Conservation (phyloP, 2,329 filamentous ascomycete genomes). For the Botrytis squamosa region DNA sequence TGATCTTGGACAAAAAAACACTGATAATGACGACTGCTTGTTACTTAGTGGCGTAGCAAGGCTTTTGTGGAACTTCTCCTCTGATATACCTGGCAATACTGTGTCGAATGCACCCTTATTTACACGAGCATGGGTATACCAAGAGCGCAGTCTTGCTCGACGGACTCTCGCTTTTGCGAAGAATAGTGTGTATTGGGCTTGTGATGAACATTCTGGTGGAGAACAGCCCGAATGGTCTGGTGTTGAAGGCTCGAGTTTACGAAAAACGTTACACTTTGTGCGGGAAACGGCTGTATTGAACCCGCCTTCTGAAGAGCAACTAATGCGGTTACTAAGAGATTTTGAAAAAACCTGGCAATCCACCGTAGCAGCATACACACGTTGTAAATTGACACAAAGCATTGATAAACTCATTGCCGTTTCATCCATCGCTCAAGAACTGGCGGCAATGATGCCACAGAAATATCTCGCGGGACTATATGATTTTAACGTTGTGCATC, state of each 20-base stretch:
- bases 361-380: background rate
- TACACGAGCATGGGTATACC: background rate
- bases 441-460: background rate
- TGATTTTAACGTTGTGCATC: background rate
- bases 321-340: background rate
- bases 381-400: background rate
- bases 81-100: background rate
- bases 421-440: background rate
- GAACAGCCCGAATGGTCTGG: background rate
- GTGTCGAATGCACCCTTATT: background rate
- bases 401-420: background rate
- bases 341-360: background rate
- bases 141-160: background rate
- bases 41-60: background rate
- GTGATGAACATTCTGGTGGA: background rate
- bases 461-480: background rate
- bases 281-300: background rate
- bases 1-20: background rate
- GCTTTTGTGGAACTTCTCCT: background rate
- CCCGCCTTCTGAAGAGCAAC: background rate
- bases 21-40: background rate
- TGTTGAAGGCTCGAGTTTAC: background rate
- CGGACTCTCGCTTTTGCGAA: background rate
- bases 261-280: background rate
- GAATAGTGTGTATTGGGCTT: background rate